Evolutionary conservation across 257 asterid genomes (phyloP).

Genomic region (Voacanga thouarsii): DNA sequence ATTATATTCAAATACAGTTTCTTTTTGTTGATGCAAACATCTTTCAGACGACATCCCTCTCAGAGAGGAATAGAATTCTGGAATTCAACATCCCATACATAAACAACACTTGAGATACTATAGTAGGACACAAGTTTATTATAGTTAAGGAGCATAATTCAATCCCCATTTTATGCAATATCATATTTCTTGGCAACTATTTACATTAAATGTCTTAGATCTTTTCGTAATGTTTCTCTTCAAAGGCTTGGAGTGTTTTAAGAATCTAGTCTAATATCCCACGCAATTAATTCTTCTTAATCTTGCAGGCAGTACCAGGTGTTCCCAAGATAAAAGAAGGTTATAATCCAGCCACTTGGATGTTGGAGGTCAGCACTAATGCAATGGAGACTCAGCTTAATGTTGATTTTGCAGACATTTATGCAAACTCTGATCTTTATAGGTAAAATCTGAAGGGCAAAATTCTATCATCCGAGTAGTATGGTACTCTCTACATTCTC

Average conservation of each 20-base stretch:
- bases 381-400: constrained; percentile 56
- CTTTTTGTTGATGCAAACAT: not conserved
- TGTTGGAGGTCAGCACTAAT: constrained; percentile 63
- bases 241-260: too few relatives aligned
- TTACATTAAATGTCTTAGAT: not conserved
- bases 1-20: not conserved
- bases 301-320: constrained; percentile 54
- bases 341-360: constrained; percentile 86
- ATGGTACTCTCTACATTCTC: not conserved
- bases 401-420: constrained; percentile 69
- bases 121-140: not conserved
- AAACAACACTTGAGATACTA: not conserved
- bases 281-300: not conserved
- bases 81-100: not conserved
- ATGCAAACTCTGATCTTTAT: constrained; percentile 54
- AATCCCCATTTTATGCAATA: too few relatives aligned
- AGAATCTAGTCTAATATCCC: not conserved
- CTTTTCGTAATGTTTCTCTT: not conserved
- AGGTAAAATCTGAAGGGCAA: constrained; percentile 29
- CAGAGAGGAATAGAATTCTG: not conserved
- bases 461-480: not conserved
- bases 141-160: too few relatives aligned
- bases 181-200: too few relatives aligned
- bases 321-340: constrained; percentile 65
- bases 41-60: not conserved